Base-by-base conservation (phyloP, 345 rosid genomes). In the Diplotaxis tenuifolia region DNA sequence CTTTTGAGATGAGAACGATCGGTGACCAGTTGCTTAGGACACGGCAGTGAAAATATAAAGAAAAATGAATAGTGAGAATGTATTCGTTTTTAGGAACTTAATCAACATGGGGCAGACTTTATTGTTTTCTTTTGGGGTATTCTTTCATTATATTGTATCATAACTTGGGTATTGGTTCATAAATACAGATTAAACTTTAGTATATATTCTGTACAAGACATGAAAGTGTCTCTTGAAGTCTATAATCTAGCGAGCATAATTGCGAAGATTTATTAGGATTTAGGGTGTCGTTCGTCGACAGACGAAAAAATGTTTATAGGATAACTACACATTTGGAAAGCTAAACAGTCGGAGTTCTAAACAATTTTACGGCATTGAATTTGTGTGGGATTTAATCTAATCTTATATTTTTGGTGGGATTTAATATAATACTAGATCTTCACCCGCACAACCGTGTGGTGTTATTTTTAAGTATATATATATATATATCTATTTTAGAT, bases 1-100 rank as follows among this genome's bases (percentile, higher is more conserved):
- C 83, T 49, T 94, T 88, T 36, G 98, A 94, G 89, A 78, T 78
- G 53, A 85, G 67, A 27, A 91, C 70, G 80, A 89, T 94, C n/a
- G 96, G 97, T 6, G 8, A 84, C 34, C 82, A 82, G 81, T 66
- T 91, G 58, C 81, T 84, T 20, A 79, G 79, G 8, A 91, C 97
- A 11, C 84, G 84, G 11, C 98, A 91, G 82, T 93, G 80, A 85
- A 2, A 14, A 47, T 40, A 40, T 5, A 45, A 45, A 45, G 8
- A 45, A 45, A 21, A 19, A 7, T 14, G 47, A 36, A 15, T 73
- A 29, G 59, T 65, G 11, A 65, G 11, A 65, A 29, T 73, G 71
- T 28, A 55, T 27, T 27, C n/a, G 5, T 49, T 49, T 67, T 4
- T n/a, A 60, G 42, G 53, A 57, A 73, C 27, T 29, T 56, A 20